Conservation (phyloP, 2,329 filamentous ascomycete genomes). For the Venturia asperata region DNA sequence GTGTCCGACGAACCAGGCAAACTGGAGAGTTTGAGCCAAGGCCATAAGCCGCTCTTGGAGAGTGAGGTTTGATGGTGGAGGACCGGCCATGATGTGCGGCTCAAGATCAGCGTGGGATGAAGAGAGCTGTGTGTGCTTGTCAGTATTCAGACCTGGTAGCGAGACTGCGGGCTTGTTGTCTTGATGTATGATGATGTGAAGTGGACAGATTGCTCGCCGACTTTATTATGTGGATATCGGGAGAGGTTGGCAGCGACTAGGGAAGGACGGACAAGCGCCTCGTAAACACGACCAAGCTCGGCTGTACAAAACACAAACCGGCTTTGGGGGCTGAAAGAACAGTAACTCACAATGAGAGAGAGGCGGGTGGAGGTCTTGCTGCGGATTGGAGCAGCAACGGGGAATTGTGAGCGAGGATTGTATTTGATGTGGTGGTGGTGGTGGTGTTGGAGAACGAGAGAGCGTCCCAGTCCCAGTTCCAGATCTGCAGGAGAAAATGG, state of each 20-base stretch:
- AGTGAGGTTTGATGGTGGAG: conserved; percentile 62
- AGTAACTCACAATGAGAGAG: not conserved
- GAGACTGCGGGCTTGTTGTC: not conserved
- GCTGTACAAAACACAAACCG: not conserved
- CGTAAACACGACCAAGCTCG: not conserved
- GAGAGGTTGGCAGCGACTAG: conserved; percentile 3
- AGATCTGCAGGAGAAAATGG: too few relatives aligned
- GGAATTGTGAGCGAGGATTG: not conserved
- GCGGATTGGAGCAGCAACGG: not conserved
- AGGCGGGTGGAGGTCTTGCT: not conserved
- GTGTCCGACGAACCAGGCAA: conserved; percentile 66
- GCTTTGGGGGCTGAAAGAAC: not conserved
- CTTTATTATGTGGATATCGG: not conserved
- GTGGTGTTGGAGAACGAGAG: too few relatives aligned
- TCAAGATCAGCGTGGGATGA: not conserved
- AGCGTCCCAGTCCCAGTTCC: too few relatives aligned
- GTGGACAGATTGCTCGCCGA: not conserved
- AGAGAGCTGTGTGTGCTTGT: not conserved
- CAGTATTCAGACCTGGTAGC: not conserved
- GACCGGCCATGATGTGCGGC: conserved; percentile 27
- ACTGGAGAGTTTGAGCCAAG: conserved; percentile 87
- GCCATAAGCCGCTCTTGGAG: conserved; percentile 66
- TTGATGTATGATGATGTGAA: not conserved
- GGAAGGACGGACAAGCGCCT: conserved; percentile 2
- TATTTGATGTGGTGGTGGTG: too few relatives aligned